Conservation (phyloP, 441 rosid genomes). For the Gossypium gossypioides region DNA sequence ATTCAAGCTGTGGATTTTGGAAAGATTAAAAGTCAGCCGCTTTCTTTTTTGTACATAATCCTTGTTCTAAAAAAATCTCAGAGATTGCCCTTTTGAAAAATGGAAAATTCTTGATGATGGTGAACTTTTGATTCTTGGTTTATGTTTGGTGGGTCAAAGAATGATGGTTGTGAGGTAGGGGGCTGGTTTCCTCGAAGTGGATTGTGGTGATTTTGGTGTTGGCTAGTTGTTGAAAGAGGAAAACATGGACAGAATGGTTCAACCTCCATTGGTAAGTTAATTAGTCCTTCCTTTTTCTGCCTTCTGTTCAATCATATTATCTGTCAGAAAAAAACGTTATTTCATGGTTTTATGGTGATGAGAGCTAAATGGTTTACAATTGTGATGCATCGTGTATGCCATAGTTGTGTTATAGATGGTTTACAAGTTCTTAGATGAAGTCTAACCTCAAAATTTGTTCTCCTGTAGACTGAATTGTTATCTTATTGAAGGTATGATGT, state of each 20-base stretch:
- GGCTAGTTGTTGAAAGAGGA: constrained; percentile 18
- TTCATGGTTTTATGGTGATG: background rate
- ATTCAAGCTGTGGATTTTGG: constrained; percentile 2
- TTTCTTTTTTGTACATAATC: background rate
- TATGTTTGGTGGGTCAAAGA: background rate
- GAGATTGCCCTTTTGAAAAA: background rate
- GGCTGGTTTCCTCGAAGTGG: constrained; percentile 18
- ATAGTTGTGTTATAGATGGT: background rate
- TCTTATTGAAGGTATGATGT: background rate
- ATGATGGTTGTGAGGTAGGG: constrained; percentile 15
- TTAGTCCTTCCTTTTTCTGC: constrained; percentile 10
- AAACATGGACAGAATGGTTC: constrained; percentile 51
- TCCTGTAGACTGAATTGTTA: background rate
- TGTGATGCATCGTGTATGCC: background rate
- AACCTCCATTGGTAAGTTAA: constrained; percentile 64
- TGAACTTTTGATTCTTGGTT: constrained; percentile 13
- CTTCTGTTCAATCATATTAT: constrained; percentile 4
- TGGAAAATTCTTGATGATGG: constrained; percentile 9
- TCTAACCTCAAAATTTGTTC: background rate
- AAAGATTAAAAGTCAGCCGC: background rate
- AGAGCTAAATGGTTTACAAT: background rate
- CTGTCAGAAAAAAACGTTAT: background rate
- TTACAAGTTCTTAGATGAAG: background rate
- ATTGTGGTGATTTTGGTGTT: constrained; percentile 21
- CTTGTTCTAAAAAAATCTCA: background rate